Conservation (phyloP, 2,329 filamentous ascomycete genomes). For the Cyclaneusma minus region DNA sequence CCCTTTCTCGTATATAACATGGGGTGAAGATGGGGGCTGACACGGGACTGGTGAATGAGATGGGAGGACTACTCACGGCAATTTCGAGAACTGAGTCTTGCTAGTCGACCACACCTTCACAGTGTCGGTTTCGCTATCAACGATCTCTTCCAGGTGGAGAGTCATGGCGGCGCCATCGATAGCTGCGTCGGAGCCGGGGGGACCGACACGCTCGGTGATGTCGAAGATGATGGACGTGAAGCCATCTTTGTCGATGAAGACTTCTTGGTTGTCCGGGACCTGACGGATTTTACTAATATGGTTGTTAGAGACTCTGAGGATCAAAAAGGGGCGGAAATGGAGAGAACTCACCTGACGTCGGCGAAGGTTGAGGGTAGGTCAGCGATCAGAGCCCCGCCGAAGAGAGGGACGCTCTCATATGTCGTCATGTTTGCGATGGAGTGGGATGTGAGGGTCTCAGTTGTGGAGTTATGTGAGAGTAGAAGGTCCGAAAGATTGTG, state of each 20-base stretch:
- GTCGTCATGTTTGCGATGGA: conserved; percentile 26
- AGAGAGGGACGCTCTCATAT: conserved; percentile 46
- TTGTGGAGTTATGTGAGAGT: too few relatives aligned
- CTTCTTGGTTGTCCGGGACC: conserved; percentile 79
- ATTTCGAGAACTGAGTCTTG: conserved; percentile 38
- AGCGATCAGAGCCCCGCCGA: conserved; percentile 55
- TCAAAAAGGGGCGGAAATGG: conserved; percentile 4
- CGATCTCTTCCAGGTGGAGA: conserved; percentile 53
- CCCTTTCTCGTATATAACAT: conserved; percentile 7
- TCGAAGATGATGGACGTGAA: conserved; percentile 84
- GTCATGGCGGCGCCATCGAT: conserved; percentile 56
- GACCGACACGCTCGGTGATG: conserved; percentile 66
- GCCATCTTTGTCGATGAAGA: conserved; percentile 71
- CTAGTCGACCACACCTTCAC: conserved; percentile 54
- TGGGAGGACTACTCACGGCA: conserved; percentile 19
- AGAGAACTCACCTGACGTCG: conserved; percentile 49
- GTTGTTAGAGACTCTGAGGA: conserved; percentile 7
- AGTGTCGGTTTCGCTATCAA: conserved; percentile 45
- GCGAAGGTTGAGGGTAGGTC: conserved; percentile 54
- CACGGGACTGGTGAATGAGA: background rate
- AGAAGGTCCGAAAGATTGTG: too few relatives aligned
- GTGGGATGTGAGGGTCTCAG: too few relatives aligned
- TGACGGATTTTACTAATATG: conserved; percentile 50
- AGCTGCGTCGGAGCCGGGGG: conserved; percentile 34
- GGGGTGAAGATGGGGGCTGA: conserved; percentile 2